phyloP scores from a whole-genome alignment of 768 basidiomycete genomes.

The Collybia sordida region DNA sequence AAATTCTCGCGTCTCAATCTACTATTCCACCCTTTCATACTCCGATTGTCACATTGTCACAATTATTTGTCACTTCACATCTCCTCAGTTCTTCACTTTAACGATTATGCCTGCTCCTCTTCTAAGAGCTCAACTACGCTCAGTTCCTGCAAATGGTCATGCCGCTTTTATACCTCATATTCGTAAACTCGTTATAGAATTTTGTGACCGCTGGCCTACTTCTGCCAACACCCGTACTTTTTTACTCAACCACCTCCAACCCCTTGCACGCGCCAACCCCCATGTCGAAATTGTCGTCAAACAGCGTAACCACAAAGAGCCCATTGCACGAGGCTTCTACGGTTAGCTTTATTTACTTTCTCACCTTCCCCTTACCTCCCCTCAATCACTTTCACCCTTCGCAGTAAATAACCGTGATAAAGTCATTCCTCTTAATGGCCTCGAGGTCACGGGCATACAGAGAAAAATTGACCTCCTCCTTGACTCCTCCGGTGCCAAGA shows the following conservation, averaged over 20 bases:
- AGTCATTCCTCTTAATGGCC: slow-evolving; percentile 76
- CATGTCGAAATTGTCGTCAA: slow-evolving; percentile 85
- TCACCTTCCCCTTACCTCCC: slow-evolving; percentile 6
- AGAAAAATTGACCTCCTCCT: slow-evolving; percentile 82
- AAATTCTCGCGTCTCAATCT: neutral
- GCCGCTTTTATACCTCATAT: slow-evolving; percentile 70
- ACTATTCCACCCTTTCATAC: slow-evolving; percentile 29
- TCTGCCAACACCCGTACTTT: slow-evolving; percentile 72
- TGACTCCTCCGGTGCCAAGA: slow-evolving; percentile 86
- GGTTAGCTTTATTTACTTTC: slow-evolving; percentile 43
- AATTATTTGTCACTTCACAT: neutral
- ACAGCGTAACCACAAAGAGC: slow-evolving; percentile 72
- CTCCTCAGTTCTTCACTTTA: no score
- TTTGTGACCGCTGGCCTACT: slow-evolving; percentile 80
- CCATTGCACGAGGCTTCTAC: slow-evolving; percentile 83
- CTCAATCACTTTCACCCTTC: slow-evolving; percentile 12
- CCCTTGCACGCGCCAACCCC: slow-evolving; percentile 70
- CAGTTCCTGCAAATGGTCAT: slow-evolving; percentile 74
- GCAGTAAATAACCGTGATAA: slow-evolving; percentile 89
- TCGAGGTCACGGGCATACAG: slow-evolving; percentile 72
- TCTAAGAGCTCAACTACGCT: slow-evolving; percentile 46
- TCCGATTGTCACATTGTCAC: slow-evolving; percentile 4
- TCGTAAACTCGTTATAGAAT: slow-evolving; percentile 89
- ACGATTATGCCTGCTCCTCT: slow-evolving; percentile 24
- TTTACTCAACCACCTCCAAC: slow-evolving; percentile 59